Conservation (phyloP, 768 basidiomycete genomes). For the Cyclocybe aegerita region DNA sequence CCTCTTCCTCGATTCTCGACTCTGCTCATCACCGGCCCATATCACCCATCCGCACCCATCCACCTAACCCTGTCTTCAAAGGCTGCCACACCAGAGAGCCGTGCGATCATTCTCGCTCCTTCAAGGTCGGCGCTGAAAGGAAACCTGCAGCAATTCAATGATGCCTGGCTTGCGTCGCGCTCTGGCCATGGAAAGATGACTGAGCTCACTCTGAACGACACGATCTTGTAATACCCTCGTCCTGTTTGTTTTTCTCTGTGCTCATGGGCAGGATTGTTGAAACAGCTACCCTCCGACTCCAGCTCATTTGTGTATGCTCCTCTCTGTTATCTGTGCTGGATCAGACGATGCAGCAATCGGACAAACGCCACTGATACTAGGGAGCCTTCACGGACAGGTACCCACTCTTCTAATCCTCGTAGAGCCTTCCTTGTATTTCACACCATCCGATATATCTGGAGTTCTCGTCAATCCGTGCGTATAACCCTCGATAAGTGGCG, state of each 20-base stretch:
- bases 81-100: constrained; percentile 23
- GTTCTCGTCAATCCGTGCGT: constrained; percentile 9
- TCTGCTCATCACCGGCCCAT: constrained; percentile 62
- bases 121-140: constrained; percentile 43
- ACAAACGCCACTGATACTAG: constrained; percentile 18
- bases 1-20: constrained; percentile 58
- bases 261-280: constrained; percentile 12
- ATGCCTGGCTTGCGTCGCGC: constrained; percentile 50
- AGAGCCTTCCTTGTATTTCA: constrained; percentile 60
- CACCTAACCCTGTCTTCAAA: constrained; percentile 59
- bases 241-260: constrained; percentile 1
- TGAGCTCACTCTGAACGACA: constrained; percentile 40
- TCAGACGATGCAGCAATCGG: constrained; percentile 18
- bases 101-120: constrained; percentile 52
- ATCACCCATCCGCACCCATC: constrained; percentile 68
- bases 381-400: constrained; percentile 25
- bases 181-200: constrained; percentile 37
- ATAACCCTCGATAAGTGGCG: background rate
- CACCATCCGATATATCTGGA: constrained; percentile 5
- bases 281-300: constrained; percentile 64
- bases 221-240: constrained; percentile 52
- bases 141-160: constrained; percentile 47
- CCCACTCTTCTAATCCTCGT: constrained; percentile 60
- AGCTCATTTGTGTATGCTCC: constrained; percentile 50
- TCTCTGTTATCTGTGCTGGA: constrained; percentile 46